Evolutionary conservation across 1,284 basidiomycete genomes (phyloP).

Genomic region (Ceratobasidium sp.): DNA sequence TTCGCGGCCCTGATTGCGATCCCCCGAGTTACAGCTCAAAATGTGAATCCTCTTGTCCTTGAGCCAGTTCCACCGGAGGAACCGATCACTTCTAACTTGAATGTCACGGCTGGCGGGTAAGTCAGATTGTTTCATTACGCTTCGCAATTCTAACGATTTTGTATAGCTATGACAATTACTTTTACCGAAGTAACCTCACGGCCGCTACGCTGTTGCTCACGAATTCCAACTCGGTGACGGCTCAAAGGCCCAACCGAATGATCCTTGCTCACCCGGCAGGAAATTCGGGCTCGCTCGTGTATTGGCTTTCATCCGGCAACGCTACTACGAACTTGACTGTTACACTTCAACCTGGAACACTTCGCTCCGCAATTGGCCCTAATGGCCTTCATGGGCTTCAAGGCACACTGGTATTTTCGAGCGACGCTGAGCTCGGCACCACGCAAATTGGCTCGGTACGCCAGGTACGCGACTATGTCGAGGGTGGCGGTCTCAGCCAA

Average conservation of each 20-base stretch:
- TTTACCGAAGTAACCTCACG: constrained; percentile 25
- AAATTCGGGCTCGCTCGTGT: constrained; percentile 22
- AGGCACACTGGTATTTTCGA: constrained; percentile 21
- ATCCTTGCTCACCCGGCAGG: constrained; percentile 23
- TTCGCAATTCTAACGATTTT: not conserved
- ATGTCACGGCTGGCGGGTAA: constrained; percentile 13
- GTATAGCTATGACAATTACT: constrained; percentile 29
- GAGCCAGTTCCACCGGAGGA: constrained; percentile 9
- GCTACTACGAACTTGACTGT: not conserved
- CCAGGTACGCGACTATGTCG: constrained; percentile 26
- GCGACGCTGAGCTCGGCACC: constrained; percentile 26
- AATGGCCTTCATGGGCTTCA: constrained; percentile 25
- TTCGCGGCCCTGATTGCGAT: not conserved
- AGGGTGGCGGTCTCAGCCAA: constrained; percentile 21
- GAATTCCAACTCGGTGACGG: constrained; percentile 12
- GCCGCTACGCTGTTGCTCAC: constrained; percentile 13
- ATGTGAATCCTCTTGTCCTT: constrained; percentile 7
- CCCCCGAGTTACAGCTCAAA: constrained; percentile 11
- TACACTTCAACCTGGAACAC: constrained; percentile 13
- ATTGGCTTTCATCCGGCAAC: constrained; percentile 3
- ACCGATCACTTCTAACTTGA: constrained; percentile 5
- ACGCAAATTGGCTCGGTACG: constrained; percentile 28
- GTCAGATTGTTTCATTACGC: not conserved
- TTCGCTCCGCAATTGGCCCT: constrained; percentile 24
- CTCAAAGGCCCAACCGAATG: constrained; percentile 23